phyloP scores from a whole-genome alignment of 1,139 yeast genomes.

The Saccharomyces hybrid region DNA sequence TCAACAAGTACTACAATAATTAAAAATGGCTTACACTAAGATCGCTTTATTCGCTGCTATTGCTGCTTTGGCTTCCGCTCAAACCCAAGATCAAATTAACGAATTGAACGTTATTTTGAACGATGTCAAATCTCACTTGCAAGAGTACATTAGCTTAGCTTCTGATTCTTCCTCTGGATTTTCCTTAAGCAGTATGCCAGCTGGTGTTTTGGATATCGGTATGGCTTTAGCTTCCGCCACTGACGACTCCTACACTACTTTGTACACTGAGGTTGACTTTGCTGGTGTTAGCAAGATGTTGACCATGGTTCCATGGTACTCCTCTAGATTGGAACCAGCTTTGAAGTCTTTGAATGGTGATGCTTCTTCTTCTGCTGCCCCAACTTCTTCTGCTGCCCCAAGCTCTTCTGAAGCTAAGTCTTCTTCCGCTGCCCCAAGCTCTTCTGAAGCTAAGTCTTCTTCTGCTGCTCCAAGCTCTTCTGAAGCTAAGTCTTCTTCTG shows the following conservation, averaged over 20 bases:
- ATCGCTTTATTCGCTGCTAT: constrained; percentile 7
- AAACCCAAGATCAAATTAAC: constrained; percentile 5
- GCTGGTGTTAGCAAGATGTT: constrained; percentile 32
- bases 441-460: constrained; percentile 5
- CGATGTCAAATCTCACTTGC: constrained; percentile 8
- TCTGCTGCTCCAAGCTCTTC: constrained; percentile 16
- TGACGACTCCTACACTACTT: constrained; percentile 29
- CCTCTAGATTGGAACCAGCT: constrained; percentile 32
- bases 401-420: constrained; percentile 4
- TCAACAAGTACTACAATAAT: neutral
- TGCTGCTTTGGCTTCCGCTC: constrained; percentile 9
- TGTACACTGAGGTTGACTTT: constrained; percentile 26
- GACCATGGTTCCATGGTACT: constrained; percentile 40
- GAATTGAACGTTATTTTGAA: constrained; percentile 10
- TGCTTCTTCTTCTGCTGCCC: constrained; percentile 1
- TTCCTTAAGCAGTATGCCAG: constrained; percentile 26
- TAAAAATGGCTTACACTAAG: constrained; percentile 6
- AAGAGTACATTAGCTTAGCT: constrained; percentile 12
- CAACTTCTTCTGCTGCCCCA: constrained; percentile 8
- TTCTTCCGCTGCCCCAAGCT: constrained; percentile 17
- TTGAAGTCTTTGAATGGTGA: constrained; percentile 11
- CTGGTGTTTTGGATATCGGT: constrained; percentile 18
- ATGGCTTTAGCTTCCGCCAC: constrained; percentile 11
- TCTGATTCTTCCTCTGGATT: neutral
- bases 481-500: constrained; percentile 5